Base-by-base conservation (phyloP, 208 protist species). In the Acanthamoeba triangularis region DNA sequence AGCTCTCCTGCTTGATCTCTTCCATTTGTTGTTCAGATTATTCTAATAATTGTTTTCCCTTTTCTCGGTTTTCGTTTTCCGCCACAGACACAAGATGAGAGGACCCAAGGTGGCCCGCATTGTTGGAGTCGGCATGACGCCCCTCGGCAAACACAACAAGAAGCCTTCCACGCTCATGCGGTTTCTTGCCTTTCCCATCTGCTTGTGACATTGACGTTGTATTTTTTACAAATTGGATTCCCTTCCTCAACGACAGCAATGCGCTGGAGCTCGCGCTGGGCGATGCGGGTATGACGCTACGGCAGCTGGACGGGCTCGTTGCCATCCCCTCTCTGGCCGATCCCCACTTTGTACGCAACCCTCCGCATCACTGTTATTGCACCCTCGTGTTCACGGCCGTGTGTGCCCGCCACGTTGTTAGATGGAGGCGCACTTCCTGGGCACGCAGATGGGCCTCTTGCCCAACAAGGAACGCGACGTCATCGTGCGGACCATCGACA, bases 371-470 rank as follows among this genome's bases (percentile, higher is more conserved):
- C 56, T 41, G 16, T 37, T 13, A 8, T n/a, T 35, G 11, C 69
- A 78, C 54, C 3, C 54, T 14, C 54, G 54, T 23, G 65, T 74
- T 23, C 25, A 30, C 13, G 65, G 65, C 65, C 13, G 11, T 13
- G 33, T 1, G 65, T 74, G 54, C 65, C 13, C 37, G 65, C 33
- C 25, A 37, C 3, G 65, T 4, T 47, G 41, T 47, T 41, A 88
- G 80, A 98, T 98, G 98, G 96, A 97, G 65, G 97, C 97, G 7
- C 98, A 98, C 95, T 97, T 97, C 96, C 90, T 98, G 10, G 97
- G 97, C 41, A 98, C 98, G 16, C 87, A 96, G 14, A 95, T 96
- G 28, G 96, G 96, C 8, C 82, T 98, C 41, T 95, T 95, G 4
- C 47, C 65, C 14, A 94, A 56, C 30, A 98, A 97, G 35, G 87